These are phyloP conservation scores for Populus ilicifolia DNA, from an alignment of 345 rosid genomes.

Conservation along the genomic window DNA sequence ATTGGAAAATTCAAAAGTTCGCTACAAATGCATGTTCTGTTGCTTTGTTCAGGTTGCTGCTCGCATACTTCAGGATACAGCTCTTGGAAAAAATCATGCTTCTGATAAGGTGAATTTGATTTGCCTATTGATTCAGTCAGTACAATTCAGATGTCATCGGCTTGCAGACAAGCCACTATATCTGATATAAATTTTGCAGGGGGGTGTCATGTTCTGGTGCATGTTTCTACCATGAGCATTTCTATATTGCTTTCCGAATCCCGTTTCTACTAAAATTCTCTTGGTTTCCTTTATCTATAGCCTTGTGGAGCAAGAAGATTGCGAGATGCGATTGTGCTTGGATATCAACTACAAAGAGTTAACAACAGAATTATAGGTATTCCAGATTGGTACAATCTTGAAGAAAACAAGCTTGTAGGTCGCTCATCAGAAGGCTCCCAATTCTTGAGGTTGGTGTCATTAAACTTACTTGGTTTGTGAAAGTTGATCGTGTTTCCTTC, in stretches of 20 bases:
- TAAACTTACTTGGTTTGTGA: slow-evolving; percentile 51
- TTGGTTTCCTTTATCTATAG: slow-evolving; percentile 32
- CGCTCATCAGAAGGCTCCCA: slow-evolving; percentile 11
- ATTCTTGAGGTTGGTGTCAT: slow-evolving; percentile 80
- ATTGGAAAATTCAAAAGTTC: not conserved
- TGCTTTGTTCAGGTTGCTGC: slow-evolving; percentile 63
- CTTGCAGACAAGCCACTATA: no score
- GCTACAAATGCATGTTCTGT: no score
- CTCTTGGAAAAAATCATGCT: slow-evolving; percentile 77
- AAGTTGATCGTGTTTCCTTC: slow-evolving; percentile 27
- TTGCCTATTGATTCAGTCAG: no score
- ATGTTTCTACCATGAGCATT: no score
- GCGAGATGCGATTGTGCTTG: slow-evolving; percentile 95
- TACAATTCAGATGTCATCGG: no score
- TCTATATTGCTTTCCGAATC: no score
- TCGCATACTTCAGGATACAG: slow-evolving; percentile 87
- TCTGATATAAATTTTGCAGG: no score
- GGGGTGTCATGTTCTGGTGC: no score
- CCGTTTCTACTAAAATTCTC: not conserved
- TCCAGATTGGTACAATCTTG: slow-evolving; percentile 79
- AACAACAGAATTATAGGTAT: slow-evolving; percentile 86
- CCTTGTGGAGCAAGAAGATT: slow-evolving; percentile 95
- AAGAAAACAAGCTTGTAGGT: no score
- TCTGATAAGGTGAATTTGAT: slow-evolving; percentile 64
- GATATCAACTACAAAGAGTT: slow-evolving; percentile 92